phyloP scores from a whole-genome alignment of 768 basidiomycete genomes.

The Gloeostereum incarnatum region DNA sequence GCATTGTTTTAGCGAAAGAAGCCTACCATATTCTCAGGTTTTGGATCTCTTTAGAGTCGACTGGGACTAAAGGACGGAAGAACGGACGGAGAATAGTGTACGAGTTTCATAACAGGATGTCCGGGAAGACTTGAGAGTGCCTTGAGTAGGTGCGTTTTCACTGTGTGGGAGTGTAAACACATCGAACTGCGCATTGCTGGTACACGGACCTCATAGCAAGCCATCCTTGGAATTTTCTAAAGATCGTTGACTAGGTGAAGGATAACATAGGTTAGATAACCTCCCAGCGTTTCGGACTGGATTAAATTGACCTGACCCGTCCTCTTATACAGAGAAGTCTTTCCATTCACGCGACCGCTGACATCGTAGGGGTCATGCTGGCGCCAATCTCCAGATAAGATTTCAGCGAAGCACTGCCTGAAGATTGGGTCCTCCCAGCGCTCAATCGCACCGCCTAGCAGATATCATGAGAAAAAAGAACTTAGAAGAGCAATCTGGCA shows the following conservation, averaged over 20 bases:
- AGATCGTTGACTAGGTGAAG: constrained; percentile 38
- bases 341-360: constrained; percentile 47
- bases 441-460: constrained; percentile 61
- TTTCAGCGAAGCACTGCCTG: constrained; percentile 50
- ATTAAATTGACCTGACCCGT: constrained; percentile 35
- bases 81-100: constrained; percentile 73
- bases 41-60: constrained; percentile 33
- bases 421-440: constrained; percentile 61
- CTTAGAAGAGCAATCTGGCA: constrained; percentile 10
- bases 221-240: constrained; percentile 75
- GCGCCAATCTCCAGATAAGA: constrained; percentile 54
- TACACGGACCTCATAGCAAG: constrained; percentile 47
- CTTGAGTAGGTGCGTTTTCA: constrained; percentile 60
- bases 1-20: too few relatives aligned
- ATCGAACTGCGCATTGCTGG: too few relatives aligned
- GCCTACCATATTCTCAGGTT: constrained; percentile 44
- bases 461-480: constrained; percentile 2
- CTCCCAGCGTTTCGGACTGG: background rate
- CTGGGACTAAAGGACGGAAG: constrained; percentile 43
- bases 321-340: constrained; percentile 53
- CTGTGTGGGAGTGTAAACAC: too few relatives aligned
- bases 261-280: constrained; percentile 1
- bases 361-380: constrained; percentile 61
- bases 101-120: constrained; percentile 55
- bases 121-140: constrained; percentile 66